Evolutionary conservation across 768 basidiomycete genomes (phyloP).

Genomic region (Royoungia palumana): DNA sequence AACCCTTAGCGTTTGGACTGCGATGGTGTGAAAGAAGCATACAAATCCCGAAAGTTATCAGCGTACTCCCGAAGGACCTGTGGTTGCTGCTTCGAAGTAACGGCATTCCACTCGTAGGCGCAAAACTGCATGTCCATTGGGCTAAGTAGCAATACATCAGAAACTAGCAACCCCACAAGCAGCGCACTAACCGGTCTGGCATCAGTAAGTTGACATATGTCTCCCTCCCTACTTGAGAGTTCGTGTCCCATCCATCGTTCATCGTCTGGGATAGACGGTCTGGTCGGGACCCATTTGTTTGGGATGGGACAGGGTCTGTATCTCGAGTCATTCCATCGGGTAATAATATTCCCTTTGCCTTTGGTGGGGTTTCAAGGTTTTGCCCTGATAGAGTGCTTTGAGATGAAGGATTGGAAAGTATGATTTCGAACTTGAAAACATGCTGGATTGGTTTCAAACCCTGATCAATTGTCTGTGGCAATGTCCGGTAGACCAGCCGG

Average conservation of each 20-base stretch:
- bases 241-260: constrained; percentile 5
- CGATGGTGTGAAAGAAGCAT: constrained; percentile 17
- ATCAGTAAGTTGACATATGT: constrained; percentile 47
- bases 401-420: constrained; percentile 13
- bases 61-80: constrained; percentile 41
- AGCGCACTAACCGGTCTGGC: constrained; percentile 48
- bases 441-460: constrained; percentile 10
- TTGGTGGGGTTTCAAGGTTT: not conserved
- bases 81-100: constrained; percentile 38
- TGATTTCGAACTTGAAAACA: constrained; percentile 41
- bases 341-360: not conserved
- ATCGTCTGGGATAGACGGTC: not conserved
- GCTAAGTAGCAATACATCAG: constrained; percentile 30
- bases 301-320: not conserved
- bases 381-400: not conserved
- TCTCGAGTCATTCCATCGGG: not conserved
- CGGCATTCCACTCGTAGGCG: constrained; percentile 31
- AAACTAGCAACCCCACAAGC: not conserved
- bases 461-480: constrained; percentile 18
- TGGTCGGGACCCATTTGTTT: not conserved
- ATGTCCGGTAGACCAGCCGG: constrained; percentile 47
- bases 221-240: constrained; percentile 38
- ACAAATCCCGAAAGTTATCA: constrained; percentile 42
- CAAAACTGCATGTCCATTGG: constrained; percentile 58
- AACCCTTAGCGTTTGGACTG: constrained; percentile 4